Evolutionary conservation across 176 grass and related monocot species (phyloP).

Genomic region (Lolium rigidum): DNA sequence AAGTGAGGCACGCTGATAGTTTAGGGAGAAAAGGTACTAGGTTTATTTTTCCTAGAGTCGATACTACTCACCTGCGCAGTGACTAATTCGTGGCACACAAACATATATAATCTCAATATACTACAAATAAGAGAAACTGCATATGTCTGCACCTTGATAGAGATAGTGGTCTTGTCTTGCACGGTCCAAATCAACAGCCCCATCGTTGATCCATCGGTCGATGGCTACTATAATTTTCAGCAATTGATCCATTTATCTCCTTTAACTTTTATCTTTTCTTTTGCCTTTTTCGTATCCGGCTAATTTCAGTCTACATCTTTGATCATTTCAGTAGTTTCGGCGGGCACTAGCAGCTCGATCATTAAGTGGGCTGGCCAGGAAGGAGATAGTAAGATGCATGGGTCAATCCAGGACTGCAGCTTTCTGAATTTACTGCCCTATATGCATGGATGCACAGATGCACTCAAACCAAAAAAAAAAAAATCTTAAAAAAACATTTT

Average conservation of each 20-base stretch:
- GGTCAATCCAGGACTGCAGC: background rate
- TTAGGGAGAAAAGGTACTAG: background rate
- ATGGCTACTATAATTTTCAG: conserved; percentile 15
- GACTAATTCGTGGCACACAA: background rate
- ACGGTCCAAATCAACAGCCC: conserved; percentile 24
- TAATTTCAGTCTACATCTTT: background rate
- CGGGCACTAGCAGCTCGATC: background rate
- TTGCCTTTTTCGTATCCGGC: conserved; percentile 12
- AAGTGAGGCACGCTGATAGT: background rate
- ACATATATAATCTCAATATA: background rate
- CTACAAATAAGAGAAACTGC: background rate
- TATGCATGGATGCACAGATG: background rate
- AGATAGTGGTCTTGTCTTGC: conserved; percentile 18
- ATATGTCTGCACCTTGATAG: background rate
- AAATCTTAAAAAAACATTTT: background rate
- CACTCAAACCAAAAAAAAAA: background rate
- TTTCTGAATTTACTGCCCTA: background rate
- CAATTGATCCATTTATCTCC: background rate
- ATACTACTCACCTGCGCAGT: background rate
- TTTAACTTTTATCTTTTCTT: conserved; percentile 23
- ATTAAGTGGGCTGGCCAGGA: background rate
- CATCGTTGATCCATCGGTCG: background rate
- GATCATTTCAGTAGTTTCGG: background rate
- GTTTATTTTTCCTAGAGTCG: background rate
- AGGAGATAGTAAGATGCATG: background rate